Base-by-base conservation (phyloP, 164 flowering plant genomes). In the Magnolia changhungtana region DNA sequence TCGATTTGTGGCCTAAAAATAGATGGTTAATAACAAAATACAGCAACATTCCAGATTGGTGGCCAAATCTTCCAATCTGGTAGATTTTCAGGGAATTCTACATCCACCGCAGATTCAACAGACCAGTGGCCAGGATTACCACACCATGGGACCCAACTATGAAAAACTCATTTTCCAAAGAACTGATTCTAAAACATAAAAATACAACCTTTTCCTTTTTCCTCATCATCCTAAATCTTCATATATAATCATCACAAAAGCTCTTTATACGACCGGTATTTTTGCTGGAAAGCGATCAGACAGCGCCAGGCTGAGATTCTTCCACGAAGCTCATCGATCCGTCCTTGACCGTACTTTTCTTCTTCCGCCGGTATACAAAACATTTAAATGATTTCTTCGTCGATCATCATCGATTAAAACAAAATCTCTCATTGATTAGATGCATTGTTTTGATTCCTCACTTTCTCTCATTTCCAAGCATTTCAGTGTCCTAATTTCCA, bases 381-480 rank as follows among this genome's bases (percentile, higher is more conserved):
- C 13, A 11, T 55, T 55, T 19, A 55, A 55, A 55, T 55, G 61
- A 55, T 55, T 55, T 55, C 61, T 10, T 16, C 10, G 18, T 55
- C 61, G 13, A 55, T 8, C 61, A 3, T 11, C 61, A 55, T 16
- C 13, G 16, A 11, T 16, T 55, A 55, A 11, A 11, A 55, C 61
- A 55, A 55, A 55, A 55, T 16, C 13, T 11, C 18, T 55, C 61
- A 55, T 11, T 55, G 61, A 55, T 3, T 55, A 16, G 7, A 16
- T 55, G 61, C 3, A 55, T 55, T 55, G 18, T 55, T 55, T 55
- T 16, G 61, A 55, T 55, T 55, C 64, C 63, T 75, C 51, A 65
- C 82, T 79, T 79, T 78, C 75, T 76, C 74, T 58, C 50, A 10
- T 65, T 69, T 50, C 73, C 24, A 79, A 71, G 78, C 78, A 71